These are phyloP conservation scores for Xylaria sp. DNA, from an alignment of 2,329 filamentous ascomycete species.

Conservation along the genomic window DNA sequence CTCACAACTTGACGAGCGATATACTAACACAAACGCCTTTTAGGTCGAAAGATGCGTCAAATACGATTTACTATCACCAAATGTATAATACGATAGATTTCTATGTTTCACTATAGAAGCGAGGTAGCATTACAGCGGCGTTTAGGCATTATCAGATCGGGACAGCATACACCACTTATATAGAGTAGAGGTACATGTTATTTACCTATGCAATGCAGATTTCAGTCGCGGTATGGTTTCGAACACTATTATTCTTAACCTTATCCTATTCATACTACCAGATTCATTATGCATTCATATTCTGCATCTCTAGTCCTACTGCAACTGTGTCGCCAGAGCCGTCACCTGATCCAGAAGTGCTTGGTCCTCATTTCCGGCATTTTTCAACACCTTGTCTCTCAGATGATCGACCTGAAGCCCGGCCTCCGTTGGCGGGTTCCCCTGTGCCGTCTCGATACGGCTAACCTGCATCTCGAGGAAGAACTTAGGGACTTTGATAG, in stretches of 20 bases:
- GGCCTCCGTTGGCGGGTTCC: slow-evolving; percentile 61
- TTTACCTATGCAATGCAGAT: slow-evolving; percentile 8
- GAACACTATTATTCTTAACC: background rate
- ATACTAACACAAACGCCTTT: background rate
- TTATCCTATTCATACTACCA: background rate
- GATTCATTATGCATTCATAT: background rate
- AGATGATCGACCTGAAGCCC: slow-evolving; percentile 66
- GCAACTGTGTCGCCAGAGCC: slow-evolving; percentile 39
- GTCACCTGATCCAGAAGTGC: slow-evolving; percentile 63
- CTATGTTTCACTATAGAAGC: slow-evolving; percentile 17
- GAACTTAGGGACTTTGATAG: slow-evolving; percentile 72
- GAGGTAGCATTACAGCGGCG: slow-evolving; percentile 40
- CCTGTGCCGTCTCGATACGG: slow-evolving; percentile 68
- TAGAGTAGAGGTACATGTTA: slow-evolving; percentile 14
- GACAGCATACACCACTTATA: slow-evolving; percentile 30
- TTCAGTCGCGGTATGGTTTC: background rate
- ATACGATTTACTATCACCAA: slow-evolving; percentile 87
- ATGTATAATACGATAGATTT: slow-evolving; percentile 66
- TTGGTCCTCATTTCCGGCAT: slow-evolving; percentile 61
- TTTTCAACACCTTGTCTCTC: slow-evolving; percentile 66
- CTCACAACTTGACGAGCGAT: background rate
- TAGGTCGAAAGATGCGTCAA: slow-evolving; percentile 89
- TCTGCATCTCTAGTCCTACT: slow-evolving; percentile 17
- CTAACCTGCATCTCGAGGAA: slow-evolving; percentile 69
- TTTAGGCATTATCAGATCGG: slow-evolving; percentile 32